These are phyloP conservation scores for Kockovaella imperatae DNA, from an alignment of 768 basidiomycete species.

Conservation along the genomic window DNA sequence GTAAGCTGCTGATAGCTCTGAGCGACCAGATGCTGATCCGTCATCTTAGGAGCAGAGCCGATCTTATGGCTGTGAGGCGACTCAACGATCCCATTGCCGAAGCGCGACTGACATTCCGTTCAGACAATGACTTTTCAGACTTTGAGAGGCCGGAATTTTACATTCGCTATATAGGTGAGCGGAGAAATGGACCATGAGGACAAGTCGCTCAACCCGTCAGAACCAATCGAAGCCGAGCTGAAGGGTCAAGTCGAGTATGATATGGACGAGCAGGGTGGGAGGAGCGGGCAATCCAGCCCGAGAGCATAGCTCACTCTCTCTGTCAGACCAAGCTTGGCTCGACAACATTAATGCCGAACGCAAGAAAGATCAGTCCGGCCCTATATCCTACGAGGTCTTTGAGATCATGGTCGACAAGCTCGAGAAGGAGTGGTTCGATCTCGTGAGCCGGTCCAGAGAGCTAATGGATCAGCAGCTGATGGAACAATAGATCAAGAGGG, in stretches of 20 bases:
- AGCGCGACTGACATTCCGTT: not conserved
- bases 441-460: constrained; percentile 51
- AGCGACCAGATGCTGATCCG: not conserved
- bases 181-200: not conserved
- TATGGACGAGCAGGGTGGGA: constrained; percentile 93
- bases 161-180: constrained; percentile 78
- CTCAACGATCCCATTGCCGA: not conserved
- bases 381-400: constrained; percentile 73
- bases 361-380: constrained; percentile 59
- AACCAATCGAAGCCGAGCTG: constrained; percentile 86
- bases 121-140: constrained; percentile 46
- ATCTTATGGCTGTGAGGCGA: constrained; percentile 34
- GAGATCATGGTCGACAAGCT: constrained; percentile 95
- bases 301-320: not conserved
- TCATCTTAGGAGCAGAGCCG: constrained; percentile 26
- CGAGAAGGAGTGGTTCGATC: constrained; percentile 98
- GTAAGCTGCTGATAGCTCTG: constrained; percentile 12
- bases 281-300: not conserved
- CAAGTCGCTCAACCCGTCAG: constrained; percentile 46
- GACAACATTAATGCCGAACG: constrained; percentile 74
- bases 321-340: constrained; percentile 86
- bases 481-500: constrained; percentile 67
- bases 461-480: not conserved
- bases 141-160: constrained; percentile 76
- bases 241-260: constrained; percentile 95